Conservation (phyloP, 2,329 filamentous ascomycete species). For the Myriosclerotinia curreyana region DNA sequence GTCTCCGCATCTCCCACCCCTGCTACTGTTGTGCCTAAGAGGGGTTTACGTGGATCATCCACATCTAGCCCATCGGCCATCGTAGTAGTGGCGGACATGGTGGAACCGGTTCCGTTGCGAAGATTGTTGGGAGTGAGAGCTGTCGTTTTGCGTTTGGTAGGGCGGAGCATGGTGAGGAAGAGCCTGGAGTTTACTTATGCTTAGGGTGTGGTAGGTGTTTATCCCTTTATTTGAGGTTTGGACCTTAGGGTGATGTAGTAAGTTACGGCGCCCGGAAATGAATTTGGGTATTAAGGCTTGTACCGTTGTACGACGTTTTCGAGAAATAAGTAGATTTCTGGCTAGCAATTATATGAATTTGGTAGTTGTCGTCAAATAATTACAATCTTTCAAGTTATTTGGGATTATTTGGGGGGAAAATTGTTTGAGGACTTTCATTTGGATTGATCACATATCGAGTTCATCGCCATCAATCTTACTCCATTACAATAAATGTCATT, state of each 20-base stretch:
- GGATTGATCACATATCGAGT: too few species aligned
- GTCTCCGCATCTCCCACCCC: background rate
- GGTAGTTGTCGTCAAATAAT: background rate
- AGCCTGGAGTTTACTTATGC: slow-evolving; percentile 1
- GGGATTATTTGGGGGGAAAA: background rate
- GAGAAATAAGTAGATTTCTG: background rate
- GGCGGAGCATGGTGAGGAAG: slow-evolving; percentile 16
- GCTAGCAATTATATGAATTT: background rate
- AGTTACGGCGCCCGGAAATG: slow-evolving; percentile 14
- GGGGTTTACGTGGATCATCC: slow-evolving; percentile 25
- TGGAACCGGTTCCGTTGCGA: slow-evolving; percentile 1
- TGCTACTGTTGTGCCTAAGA: slow-evolving; percentile 22
- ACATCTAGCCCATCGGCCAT: slow-evolving; percentile 11
- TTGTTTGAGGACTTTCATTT: too few species aligned
- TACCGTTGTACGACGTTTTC: background rate
- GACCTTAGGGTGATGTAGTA: background rate
- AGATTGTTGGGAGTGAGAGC: background rate
- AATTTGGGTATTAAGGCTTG: background rate
- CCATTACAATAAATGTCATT: too few species aligned
- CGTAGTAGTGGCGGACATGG: slow-evolving; percentile 6
- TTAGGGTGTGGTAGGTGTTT: background rate
- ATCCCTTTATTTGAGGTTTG: slow-evolving; percentile 12
- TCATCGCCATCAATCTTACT: too few species aligned
- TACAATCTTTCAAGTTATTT: background rate
- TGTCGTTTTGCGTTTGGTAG: slow-evolving; percentile 19